A percentile compares a stretch with the other conserved stretches of the same genome.
Conservation (phyloP, 441 rosid species). For the Euphorbia celastroides region DNA sequence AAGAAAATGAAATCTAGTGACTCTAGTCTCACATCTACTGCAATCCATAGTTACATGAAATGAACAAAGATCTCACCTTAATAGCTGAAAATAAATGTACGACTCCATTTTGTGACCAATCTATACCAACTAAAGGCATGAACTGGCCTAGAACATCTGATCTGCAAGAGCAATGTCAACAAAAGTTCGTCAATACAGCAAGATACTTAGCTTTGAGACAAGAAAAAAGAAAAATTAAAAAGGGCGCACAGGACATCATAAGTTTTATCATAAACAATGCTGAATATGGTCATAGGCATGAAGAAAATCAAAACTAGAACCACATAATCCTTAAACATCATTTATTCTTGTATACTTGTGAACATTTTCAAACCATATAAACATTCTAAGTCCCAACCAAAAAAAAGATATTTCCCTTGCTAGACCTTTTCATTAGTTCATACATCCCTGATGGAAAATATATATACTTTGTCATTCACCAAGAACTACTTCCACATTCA, state of each 20-base stretch:
- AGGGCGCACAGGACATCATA: not conserved
- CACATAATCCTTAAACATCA: slow-evolving; percentile 7
- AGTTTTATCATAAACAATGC: not conserved
- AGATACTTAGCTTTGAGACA: slow-evolving; percentile 2
- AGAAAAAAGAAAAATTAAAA: slow-evolving; percentile 13
- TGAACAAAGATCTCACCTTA: slow-evolving; percentile 49
- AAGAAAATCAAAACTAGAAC: not conserved
- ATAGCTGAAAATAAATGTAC: slow-evolving; percentile 86
- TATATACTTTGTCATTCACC: not conserved
- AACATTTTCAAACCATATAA: not conserved
- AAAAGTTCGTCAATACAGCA: slow-evolving; percentile 11
- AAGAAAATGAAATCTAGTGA: not conserved
- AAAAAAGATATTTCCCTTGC: not conserved
- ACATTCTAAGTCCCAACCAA: not conserved
- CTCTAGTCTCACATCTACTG: slow-evolving; percentile 11
- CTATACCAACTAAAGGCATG: slow-evolving; percentile 95
- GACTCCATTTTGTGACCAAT: slow-evolving; percentile 98
- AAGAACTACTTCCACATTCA: not conserved
- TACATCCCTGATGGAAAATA: not conserved
- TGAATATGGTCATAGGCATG: not conserved
- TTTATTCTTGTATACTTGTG: not conserved
- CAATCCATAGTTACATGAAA: slow-evolving; percentile 9
- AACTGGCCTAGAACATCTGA: slow-evolving; percentile 98
- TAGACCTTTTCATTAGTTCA: not conserved
- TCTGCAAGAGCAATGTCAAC: slow-evolving; percentile 36